Percentiles rank a stretch among this genome's conserved stretches.
phyloP scores from a whole-genome alignment of 495 filamentous ascomycete genomes.

The Penicillium angulare region DNA sequence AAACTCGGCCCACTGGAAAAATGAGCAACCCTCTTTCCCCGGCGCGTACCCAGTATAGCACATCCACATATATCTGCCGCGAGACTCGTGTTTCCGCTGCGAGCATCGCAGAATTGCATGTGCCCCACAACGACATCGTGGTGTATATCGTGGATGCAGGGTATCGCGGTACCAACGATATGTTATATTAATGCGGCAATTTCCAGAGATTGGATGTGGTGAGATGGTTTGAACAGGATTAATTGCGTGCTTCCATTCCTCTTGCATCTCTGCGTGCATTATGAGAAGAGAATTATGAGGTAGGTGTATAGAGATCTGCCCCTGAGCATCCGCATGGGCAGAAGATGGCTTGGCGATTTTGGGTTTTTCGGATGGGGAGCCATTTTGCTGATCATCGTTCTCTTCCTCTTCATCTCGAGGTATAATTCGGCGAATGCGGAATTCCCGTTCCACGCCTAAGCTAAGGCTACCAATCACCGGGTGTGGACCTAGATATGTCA shows the following conservation, averaged over 20 bases:
- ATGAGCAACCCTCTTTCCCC: conserved; percentile 72
- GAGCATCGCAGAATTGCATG: conserved; percentile 75
- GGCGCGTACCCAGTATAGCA: conserved; percentile 77
- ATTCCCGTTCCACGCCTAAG: conserved; percentile 86
- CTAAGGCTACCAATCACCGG: conserved; percentile 87
- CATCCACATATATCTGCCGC: conserved; percentile 91
- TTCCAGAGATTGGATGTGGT: conserved; percentile 78
- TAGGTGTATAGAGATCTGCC: conserved; percentile 86
- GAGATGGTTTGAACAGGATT: conserved; percentile 69
- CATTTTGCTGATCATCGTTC: conserved; percentile 9
- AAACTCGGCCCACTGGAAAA: conserved; percentile 89
- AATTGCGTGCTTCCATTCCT: conserved; percentile 63
- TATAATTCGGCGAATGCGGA: conserved; percentile 75
- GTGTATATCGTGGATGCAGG: conserved; percentile 65
- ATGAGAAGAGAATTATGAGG: conserved; percentile 90
- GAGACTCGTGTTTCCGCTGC: conserved; percentile 69
- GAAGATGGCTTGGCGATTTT: conserved; percentile 15
- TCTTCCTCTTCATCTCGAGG: conserved; percentile 50
- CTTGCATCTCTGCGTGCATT: conserved; percentile 86
- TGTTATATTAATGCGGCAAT: conserved; percentile 84
- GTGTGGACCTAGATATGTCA: conserved; percentile 89
- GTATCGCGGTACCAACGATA: conserved; percentile 81
- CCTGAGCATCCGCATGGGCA: conserved; percentile 58
- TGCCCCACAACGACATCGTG: conserved; percentile 62
- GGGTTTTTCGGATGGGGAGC: not conserved